These are phyloP conservation scores for Cryptococcus maquisensis DNA, from an alignment of 1,284 basidiomycete species.

Conservation along the genomic window DNA sequence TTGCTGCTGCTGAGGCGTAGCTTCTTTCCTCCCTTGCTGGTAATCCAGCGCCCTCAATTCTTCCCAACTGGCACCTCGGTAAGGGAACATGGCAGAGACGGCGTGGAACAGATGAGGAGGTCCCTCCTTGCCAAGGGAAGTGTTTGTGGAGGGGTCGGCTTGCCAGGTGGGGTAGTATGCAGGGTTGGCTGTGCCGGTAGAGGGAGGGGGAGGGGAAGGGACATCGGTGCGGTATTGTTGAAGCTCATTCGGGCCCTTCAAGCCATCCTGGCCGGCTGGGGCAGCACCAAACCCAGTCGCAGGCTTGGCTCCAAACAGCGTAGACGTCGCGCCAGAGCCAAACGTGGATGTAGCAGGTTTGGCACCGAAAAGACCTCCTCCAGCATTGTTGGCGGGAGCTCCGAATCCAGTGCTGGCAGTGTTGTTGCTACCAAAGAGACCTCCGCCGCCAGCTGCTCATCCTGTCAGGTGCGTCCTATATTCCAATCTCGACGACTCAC, in stretches of 20 bases:
- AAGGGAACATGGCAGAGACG: slow-evolving; percentile 44
- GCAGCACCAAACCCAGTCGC: slow-evolving; percentile 27
- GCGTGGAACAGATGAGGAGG: slow-evolving; percentile 42
- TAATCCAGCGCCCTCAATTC: slow-evolving; percentile 53
- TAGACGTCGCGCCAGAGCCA: slow-evolving; percentile 44
- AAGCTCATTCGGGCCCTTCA: slow-evolving; percentile 22
- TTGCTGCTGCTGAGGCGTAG: slow-evolving; percentile 15
- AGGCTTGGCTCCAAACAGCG: slow-evolving; percentile 40
- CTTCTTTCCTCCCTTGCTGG: slow-evolving; percentile 57
- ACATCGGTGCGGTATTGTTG: slow-evolving; percentile 25
- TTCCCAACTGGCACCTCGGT: slow-evolving; percentile 39
- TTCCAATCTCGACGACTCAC: background rate
- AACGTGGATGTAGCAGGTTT: slow-evolving; percentile 40
- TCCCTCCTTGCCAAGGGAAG: slow-evolving; percentile 14
- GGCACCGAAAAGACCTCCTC: slow-evolving; percentile 29
- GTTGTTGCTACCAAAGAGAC: slow-evolving; percentile 28
- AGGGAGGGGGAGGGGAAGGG: slow-evolving; percentile 27
- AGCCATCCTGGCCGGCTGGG: slow-evolving; percentile 4
- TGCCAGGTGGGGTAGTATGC: slow-evolving; percentile 44
- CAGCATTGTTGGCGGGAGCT: slow-evolving; percentile 25
- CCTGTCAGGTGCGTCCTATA: background rate
- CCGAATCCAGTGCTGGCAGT: slow-evolving; percentile 41
- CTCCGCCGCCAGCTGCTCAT: slow-evolving; percentile 18
- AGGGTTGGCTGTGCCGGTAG: slow-evolving; percentile 37
- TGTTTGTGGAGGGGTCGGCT: slow-evolving; percentile 30